Evolutionary conservation across 176 grass and related monocot genomes (phyloP), one percentile per base, ranked within the genome.

Genomic region (Musa schizocarpa): DNA sequence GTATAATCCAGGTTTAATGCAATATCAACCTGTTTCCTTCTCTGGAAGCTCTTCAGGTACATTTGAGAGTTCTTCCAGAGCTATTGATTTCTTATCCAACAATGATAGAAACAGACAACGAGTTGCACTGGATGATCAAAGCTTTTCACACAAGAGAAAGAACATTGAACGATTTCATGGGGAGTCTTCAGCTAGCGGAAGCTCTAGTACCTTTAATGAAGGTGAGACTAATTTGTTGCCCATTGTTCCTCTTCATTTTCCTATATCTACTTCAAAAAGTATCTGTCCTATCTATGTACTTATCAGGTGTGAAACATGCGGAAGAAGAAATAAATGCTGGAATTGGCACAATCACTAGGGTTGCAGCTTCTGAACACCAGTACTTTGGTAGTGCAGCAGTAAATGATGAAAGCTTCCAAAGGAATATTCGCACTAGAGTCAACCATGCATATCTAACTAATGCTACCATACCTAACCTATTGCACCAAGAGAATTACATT

Each of bases 81-180:
- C 8, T 9, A 21, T 70, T 79, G 26, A 70, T 14, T 58, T 79
- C 11, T 79, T 79, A 2, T 57, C 65, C 26, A 34, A 69, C 13
- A 53, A 57, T 58, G 50, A 11, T 79, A 53, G 77, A 56, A 19
- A 23, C 3, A 56, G 77, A 58, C 77, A 70, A 58, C 26, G 9
- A 43, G 66, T 43, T 29, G 19, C 34, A 21, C 22, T 20, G 21
- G 54, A 50, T 50, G 34, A 27, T 50, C 29, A 48, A 20, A n/a
- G 9, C 69, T 73, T 11, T 11, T 80, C 69, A 24, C 21, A 19
- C 69, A 80, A 80, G 56, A 73, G 78, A 80, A 80, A 80, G 56
- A 80, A 25, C 19, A 64, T 80, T 13, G 69, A 73, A n/a, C 57
- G 8, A 72, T 27, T 9, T 73, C 54, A n/a, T 80, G 78, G 69